Percentiles rank a stretch among this genome's conserved stretches.
These are phyloP conservation scores for Phytophthora pinifolia DNA, from an alignment of 352 stramenopile genomes.

Conservation along the genomic window DNA sequence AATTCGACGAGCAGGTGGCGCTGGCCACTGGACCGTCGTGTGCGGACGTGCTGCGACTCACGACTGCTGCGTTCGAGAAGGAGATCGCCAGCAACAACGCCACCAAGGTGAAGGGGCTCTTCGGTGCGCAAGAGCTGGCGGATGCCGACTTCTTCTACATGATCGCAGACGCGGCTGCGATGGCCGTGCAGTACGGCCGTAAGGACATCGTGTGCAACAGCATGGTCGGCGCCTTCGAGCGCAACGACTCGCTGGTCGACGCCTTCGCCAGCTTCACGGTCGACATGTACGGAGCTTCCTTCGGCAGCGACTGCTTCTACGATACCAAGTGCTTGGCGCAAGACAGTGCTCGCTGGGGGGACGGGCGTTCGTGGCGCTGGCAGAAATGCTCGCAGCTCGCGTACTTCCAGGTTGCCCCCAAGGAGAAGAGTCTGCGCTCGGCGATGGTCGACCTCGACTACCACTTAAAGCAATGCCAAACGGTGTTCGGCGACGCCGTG, in stretches of 20 bases:
- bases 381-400: constrained; percentile 87
- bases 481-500: constrained; percentile 71
- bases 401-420: constrained; percentile 84
- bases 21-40: constrained; percentile 57
- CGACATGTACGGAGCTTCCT: constrained; percentile 75
- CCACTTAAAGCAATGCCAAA: constrained; percentile 76
- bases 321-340: constrained; percentile 68
- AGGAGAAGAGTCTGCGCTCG: constrained; percentile 59
- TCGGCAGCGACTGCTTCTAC: constrained; percentile 84
- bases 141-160: constrained; percentile 91
- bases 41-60: constrained; percentile 58
- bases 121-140: constrained; percentile 55
- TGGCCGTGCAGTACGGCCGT: constrained; percentile 88
- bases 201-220: constrained; percentile 76
- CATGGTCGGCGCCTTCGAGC: constrained; percentile 52
- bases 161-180: constrained; percentile 83
- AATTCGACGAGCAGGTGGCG: constrained; percentile 83
- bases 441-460: constrained; percentile 73
- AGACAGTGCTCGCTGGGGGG: constrained; percentile 54
- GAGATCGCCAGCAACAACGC: constrained; percentile 51
- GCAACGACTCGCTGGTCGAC: constrained; percentile 54
- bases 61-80: constrained; percentile 67
- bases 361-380: constrained; percentile 86
- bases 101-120: constrained; percentile 58
- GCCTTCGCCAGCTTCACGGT: constrained; percentile 82